Percentiles rank a stretch among this genome's conserved stretches.
These are phyloP conservation scores for Cryptomeria japonica DNA, from an alignment of 75 land plant genomes.

Conservation along the genomic window DNA sequence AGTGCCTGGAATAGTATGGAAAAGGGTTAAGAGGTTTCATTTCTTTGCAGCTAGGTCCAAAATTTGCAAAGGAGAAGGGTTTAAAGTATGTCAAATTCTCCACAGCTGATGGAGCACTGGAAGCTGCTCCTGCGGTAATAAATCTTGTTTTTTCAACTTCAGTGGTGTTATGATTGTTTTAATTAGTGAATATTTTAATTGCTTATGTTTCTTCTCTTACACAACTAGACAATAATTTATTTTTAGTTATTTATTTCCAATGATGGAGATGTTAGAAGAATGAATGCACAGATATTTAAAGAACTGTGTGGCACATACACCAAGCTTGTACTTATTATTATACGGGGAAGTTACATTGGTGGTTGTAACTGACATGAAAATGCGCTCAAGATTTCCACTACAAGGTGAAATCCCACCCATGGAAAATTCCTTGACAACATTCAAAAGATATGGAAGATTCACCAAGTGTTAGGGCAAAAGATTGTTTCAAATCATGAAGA, in stretches of 20 bases:
- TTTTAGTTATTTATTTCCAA: neutral
- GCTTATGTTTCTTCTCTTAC: neutral
- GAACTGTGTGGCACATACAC: too few species aligned
- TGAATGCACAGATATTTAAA: too few species aligned
- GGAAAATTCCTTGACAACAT: too few species aligned
- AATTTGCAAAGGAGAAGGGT: slow-evolving; percentile 79
- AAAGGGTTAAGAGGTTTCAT: neutral
- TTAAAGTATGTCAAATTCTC: slow-evolving; percentile 74
- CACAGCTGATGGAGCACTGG: slow-evolving; percentile 97
- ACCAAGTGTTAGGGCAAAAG: too few species aligned
- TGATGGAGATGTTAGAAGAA: neutral
- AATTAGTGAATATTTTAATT: neutral
- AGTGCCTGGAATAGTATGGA: neutral
- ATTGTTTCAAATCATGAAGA: too few species aligned
- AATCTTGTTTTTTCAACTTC: neutral
- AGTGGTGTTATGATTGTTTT: neutral
- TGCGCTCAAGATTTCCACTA: too few species aligned
- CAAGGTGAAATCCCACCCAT: too few species aligned
- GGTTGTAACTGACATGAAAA: too few species aligned
- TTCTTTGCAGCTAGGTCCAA: slow-evolving; percentile 67
- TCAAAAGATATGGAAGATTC: too few species aligned
- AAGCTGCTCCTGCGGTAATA: slow-evolving; percentile 95
- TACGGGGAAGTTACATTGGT: too few species aligned
- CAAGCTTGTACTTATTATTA: too few species aligned
- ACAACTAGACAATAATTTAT: neutral